Percentiles rank a stretch among this genome's conserved stretches.
These are phyloP conservation scores for Priceomyces castillae DNA, from an alignment of 805 yeast genomes.

Conservation along the genomic window DNA sequence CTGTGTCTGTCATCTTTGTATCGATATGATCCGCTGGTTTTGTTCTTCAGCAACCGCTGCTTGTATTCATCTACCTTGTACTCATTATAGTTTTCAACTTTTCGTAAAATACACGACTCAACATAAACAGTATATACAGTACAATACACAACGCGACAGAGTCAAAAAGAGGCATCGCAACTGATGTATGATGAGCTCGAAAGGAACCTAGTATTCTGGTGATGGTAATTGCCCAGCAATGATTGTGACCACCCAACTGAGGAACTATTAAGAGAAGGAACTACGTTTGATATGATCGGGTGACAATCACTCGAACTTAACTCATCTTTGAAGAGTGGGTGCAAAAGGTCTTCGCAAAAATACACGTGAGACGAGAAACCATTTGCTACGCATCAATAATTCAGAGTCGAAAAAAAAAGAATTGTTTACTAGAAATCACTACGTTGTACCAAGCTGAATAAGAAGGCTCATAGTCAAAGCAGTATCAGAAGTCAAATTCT, in stretches of 20 bases:
- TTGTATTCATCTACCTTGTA: not conserved
- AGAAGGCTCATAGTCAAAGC: too few relatives aligned
- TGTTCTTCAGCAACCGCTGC: not conserved
- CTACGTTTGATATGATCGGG: too few relatives aligned
- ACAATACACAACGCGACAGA: not conserved
- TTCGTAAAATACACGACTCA: not conserved
- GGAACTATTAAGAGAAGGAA: too few relatives aligned
- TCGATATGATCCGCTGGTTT: not conserved
- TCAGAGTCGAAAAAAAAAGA: conserved; percentile 2
- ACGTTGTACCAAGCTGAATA: too few relatives aligned
- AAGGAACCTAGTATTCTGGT: too few relatives aligned
- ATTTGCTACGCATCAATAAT: not conserved
- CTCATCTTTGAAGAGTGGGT: not conserved
- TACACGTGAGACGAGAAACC: not conserved
- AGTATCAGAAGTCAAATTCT: too few relatives aligned
- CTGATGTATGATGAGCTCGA: too few relatives aligned
- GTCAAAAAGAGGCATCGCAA: not conserved
- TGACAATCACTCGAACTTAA: not conserved
- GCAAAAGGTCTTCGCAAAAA: not conserved
- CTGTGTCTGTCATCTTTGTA: conserved; percentile 7
- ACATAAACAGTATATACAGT: not conserved
- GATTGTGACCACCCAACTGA: too few relatives aligned
- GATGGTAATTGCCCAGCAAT: too few relatives aligned
- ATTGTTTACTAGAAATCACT: too few relatives aligned
- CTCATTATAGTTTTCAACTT: not conserved